phyloP scores from a whole-genome alignment of 495 filamentous ascomycete species.

The Podospora pseudopauciseta region DNA sequence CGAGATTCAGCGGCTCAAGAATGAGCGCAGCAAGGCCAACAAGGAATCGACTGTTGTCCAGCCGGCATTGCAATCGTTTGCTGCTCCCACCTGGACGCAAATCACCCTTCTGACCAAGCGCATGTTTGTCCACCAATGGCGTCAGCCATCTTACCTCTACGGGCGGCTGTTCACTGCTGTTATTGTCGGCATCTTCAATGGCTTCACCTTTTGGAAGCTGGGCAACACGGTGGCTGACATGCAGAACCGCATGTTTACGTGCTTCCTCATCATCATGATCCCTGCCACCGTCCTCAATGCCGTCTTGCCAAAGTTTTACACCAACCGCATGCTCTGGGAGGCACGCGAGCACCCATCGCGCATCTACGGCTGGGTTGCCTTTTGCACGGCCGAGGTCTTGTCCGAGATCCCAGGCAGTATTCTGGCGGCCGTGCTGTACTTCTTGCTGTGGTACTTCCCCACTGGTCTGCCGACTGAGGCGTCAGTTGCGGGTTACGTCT shows the following conservation, averaged over 20 bases:
- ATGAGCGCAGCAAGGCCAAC: constrained; percentile 19
- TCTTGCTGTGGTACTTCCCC: constrained; percentile 74
- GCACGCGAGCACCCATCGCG: constrained; percentile 69
- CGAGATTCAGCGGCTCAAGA: constrained; percentile 67
- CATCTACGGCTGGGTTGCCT: constrained; percentile 82
- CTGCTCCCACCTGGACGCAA: constrained; percentile 41
- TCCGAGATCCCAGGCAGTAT: constrained; percentile 73
- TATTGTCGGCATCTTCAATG: constrained; percentile 64
- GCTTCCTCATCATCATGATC: constrained; percentile 71
- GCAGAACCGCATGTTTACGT: constrained; percentile 77
- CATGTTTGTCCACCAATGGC: constrained; percentile 77
- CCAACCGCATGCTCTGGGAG: constrained; percentile 72
- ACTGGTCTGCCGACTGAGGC: constrained; percentile 64
- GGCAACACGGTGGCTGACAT: constrained; percentile 64
- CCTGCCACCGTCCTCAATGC: constrained; percentile 67
- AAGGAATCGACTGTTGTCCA: constrained; percentile 26
- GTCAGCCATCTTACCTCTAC: constrained; percentile 72
- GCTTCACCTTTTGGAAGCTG: constrained; percentile 83
- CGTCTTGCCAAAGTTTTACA: constrained; percentile 81
- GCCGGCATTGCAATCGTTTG: constrained; percentile 29
- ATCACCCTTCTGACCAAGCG: constrained; percentile 50
- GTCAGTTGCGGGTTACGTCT: constrained; percentile 71
- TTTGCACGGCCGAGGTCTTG: constrained; percentile 70
- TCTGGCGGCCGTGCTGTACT: constrained; percentile 64
- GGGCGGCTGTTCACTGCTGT: constrained; percentile 56